Percentiles rank a stretch among this genome's conserved stretches.
Conservation (phyloP, 352 stramenopile genomes). For the Phytophthora fragariaefolia region DNA sequence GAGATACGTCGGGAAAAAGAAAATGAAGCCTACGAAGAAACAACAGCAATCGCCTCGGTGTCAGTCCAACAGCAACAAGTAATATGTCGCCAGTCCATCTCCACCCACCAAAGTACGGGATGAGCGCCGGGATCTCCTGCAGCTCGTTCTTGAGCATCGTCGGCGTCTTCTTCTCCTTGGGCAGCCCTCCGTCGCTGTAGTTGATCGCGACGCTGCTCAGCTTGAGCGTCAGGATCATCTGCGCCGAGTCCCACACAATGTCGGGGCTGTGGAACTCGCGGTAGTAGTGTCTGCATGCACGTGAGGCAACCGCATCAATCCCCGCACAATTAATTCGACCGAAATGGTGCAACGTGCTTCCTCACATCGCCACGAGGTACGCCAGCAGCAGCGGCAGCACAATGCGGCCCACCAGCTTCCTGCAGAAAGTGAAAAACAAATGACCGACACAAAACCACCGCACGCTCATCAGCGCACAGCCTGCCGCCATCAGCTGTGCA, state of each 20-base stretch:
- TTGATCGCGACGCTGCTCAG: conserved; percentile 82
- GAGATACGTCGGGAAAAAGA: conserved; percentile 90
- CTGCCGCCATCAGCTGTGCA: too few species aligned
- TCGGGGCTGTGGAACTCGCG: conserved; percentile 82
- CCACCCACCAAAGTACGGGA: conserved; percentile 75
- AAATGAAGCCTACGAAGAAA: conserved; percentile 68
- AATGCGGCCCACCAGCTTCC: conserved; percentile 69
- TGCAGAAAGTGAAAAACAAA: conserved; percentile 24
- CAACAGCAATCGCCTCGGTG: neutral
- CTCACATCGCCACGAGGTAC: conserved; percentile 76
- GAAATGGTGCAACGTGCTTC: neutral
- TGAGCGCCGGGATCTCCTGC: conserved; percentile 57
- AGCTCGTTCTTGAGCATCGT: conserved; percentile 82
- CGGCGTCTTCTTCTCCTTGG: conserved; percentile 79
- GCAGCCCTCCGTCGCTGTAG: conserved; percentile 77
- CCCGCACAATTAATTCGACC: too few species aligned
- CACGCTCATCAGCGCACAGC: too few species aligned
- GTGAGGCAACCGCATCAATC: neutral
- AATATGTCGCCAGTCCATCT: too few species aligned
- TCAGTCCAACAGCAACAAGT: neutral
- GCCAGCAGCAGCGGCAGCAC: conserved; percentile 63
- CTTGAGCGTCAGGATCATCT: conserved; percentile 90
- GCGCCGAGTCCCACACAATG: conserved; percentile 85
- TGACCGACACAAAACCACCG: too few species aligned
- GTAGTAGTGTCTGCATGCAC: conserved; percentile 76